Percentiles rank a stretch among this genome's conserved stretches.
Evolutionary conservation across 306 rosid genomes (phyloP).

Genomic region (Comarum palustre): DNA sequence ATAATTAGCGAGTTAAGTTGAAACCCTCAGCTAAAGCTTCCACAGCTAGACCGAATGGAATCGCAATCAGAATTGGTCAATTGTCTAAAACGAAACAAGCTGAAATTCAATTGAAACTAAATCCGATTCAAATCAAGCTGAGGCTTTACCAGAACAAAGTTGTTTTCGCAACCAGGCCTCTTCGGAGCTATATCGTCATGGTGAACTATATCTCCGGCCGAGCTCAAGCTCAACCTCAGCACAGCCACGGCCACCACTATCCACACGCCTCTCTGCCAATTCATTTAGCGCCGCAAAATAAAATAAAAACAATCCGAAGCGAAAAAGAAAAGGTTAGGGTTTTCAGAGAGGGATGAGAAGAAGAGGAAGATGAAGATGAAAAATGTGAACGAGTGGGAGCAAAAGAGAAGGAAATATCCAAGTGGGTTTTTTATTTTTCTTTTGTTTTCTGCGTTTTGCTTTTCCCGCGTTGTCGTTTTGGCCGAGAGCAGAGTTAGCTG

Average conservation of each 20-base stretch:
- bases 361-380: conserved; percentile 27
- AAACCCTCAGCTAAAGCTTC: background rate
- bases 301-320: no score
- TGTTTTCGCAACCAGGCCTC: conserved; percentile 84
- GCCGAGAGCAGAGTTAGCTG: conserved; percentile 11
- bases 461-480: conserved; percentile 27
- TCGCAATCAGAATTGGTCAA: background rate
- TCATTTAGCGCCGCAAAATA: conserved; percentile 40
- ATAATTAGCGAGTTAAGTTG: background rate
- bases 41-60: background rate
- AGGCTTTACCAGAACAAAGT: conserved; percentile 77
- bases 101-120: background rate
- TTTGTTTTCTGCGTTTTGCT: conserved; percentile 16
- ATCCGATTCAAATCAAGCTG: background rate
- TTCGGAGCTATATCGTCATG: conserved; percentile 71
- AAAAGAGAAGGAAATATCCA: conserved; percentile 17
- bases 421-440: background rate
- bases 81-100: background rate
- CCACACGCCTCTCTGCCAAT: conserved; percentile 37
- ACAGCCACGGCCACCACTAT: conserved; percentile 34
- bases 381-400: conserved; percentile 4
- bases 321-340: conserved; percentile 23
- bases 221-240: conserved; percentile 39
- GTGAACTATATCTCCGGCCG: conserved; percentile 92
- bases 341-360: conserved; percentile 27